Conservation (phyloP, 805 yeast genomes). For the Candida yuanshanica region DNA sequence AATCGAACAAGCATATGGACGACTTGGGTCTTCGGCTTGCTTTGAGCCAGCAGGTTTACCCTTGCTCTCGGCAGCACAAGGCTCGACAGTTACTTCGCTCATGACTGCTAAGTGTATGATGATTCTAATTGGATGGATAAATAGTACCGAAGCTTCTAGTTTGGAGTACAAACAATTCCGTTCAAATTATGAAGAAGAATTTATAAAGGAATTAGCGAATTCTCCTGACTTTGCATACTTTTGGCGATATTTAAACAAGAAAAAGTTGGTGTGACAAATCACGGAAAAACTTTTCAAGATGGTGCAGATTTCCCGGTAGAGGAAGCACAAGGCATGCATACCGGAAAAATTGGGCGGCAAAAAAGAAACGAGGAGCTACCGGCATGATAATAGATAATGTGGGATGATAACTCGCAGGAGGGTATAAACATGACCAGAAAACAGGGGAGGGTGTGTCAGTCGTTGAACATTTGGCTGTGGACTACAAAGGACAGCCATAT, state of each 20-base stretch:
- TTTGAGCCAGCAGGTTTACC: neutral
- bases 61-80: neutral
- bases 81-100: neutral
- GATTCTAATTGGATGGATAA: too few species aligned
- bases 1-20: slow-evolving; percentile 82
- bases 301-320: neutral
- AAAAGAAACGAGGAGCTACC: too few species aligned
- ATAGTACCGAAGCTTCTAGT: too few species aligned
- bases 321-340: neutral
- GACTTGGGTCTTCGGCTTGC: slow-evolving; percentile 16
- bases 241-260: neutral
- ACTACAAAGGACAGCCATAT: too few species aligned
- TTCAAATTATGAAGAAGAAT: too few species aligned
- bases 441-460: too few species aligned
- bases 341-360: neutral
- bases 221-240: neutral
- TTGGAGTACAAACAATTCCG: too few species aligned
- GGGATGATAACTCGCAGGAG: too few species aligned
- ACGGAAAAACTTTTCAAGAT: slow-evolving; percentile 4
- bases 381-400: too few species aligned
- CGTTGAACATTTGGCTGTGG: too few species aligned
- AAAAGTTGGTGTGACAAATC: neutral
- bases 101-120: neutral
- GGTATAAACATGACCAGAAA: too few species aligned
- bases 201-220: too few species aligned